These are phyloP conservation scores for Entonaema liquescens DNA, from an alignment of 495 filamentous ascomycete species.

Conservation along the genomic window DNA sequence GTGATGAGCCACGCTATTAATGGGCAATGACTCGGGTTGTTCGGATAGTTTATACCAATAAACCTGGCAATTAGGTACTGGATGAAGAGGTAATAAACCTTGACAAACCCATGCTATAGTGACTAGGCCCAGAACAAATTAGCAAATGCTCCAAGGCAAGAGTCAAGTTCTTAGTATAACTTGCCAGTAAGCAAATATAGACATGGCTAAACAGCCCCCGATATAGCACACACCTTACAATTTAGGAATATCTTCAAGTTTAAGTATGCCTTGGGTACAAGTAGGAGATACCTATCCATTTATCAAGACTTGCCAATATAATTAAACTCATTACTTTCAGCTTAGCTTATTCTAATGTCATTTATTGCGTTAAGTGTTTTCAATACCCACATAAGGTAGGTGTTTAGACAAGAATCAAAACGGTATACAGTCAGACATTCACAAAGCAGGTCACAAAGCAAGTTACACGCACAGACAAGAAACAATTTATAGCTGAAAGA, in stretches of 20 bases:
- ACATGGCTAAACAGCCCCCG: too few relatives aligned
- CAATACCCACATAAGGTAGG: too few relatives aligned
- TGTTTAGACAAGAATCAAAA: background rate
- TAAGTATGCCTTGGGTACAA: background rate
- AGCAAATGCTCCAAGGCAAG: too few relatives aligned
- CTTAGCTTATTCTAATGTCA: too few relatives aligned
- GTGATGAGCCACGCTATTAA: slow-evolving; percentile 10
- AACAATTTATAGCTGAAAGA: background rate
- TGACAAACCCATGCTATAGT: background rate
- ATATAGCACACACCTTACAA: background rate
- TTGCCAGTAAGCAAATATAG: too few relatives aligned
- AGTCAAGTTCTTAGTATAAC: too few relatives aligned
- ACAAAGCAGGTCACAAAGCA: background rate
- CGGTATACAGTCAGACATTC: background rate
- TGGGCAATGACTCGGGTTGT: background rate
- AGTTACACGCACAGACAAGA: background rate
- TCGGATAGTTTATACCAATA: slow-evolving; percentile 1
- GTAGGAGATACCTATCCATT: background rate
- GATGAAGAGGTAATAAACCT: background rate
- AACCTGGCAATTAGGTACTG: background rate
- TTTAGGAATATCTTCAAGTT: background rate
- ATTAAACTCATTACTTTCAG: too few relatives aligned
- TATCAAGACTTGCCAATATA: background rate
- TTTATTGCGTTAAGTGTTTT: too few relatives aligned
- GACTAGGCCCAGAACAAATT: too few relatives aligned